Evolutionary conservation across 139 green algal genomes (phyloP), one percentile per base, ranked within the genome.

Genomic region (Chlorella vulgaris): DNA sequence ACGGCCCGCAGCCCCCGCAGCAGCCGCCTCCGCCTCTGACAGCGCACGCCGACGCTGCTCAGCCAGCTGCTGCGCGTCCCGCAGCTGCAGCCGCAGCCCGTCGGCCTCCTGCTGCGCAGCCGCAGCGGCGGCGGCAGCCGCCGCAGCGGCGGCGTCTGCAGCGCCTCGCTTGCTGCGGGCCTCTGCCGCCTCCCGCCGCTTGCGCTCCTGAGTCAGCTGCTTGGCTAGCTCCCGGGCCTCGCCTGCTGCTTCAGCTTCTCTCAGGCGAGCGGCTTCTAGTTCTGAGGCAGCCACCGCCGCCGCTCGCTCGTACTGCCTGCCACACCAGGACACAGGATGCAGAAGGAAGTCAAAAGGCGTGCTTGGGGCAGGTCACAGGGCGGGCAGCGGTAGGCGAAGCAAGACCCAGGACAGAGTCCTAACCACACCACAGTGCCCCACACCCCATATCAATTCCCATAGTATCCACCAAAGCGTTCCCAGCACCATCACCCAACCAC

Each of bases 131-230:
- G 53, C 53, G 18, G 53, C 33, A 10, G 53, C 22, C 2, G 73
- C 73, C 7, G 53, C 35, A 4, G 3, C 24, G 13, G 73, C 53
- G 5, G 53, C 53, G 0, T 80, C 73, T 2, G 51, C 26, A 0
- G 51, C 73, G 35, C 7, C 28, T 53, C n/a, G 50, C 36, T 68
- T 80, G 53, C 73, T 33, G 36, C 73, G 73, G 15, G 28, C 33
- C 60, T 81, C 74, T 24, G 74, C 58, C 3, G 38, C 60, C 39
- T 71, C 58, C 51, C 74, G 74, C 38, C 39, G 74, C 58, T 70
- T 70, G 38, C 58, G 58, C 29, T 81, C 74, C n/a, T 60, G 38
- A 3, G 58, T 38, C 58, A 81, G 38, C 60, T 42, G 29, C 38
- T 81, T 69, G 15, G 58, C 58, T 10, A 81, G 58, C 2, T 19